Evolutionary conservation across 768 basidiomycete species (phyloP), one percentile per base, ranked within the genome.

Genomic region (Lentinus tigrinus): DNA sequence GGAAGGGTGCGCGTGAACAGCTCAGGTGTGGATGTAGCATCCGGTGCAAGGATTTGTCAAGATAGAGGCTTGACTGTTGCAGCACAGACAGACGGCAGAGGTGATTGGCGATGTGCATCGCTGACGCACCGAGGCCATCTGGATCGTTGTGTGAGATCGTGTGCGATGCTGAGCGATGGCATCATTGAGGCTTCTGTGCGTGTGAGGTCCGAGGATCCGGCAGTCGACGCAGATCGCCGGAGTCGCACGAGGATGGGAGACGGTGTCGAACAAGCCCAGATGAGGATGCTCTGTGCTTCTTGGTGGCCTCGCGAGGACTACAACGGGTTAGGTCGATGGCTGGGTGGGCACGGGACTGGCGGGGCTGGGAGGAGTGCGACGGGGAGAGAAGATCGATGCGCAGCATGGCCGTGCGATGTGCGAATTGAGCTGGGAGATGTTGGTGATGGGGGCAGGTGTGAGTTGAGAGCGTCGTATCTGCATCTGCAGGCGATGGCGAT

Each of bases 161-260:
- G 31, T 31, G 31, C 31, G 31, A 31, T 31, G 10, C 31, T 21
- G 19, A 17, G 42, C 42, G 50, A 57, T 51, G 49, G 56, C 49
- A 51, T 57, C 56, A 54, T 59, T 19, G 40, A 27, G n/a, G 40
- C 49, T 38, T 23, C 46, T 21, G 27, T 28, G n/a, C 14, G 36
- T 44, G n/a, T 43, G 40, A 44, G 43, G 43, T 31, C 57, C 57
- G 58, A 54, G 47, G 31, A 58, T 42, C 47, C 52, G 52, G 58
- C 47, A 39, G 43, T 28, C 42, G 58, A 50, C 52, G 58, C 52
- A 54, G 47, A 59, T 59, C 58, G 39, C 52, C 49, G 49, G 43
- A 46, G 24, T 26, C 13, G n/a, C 43, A 23, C 52, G 47, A 14
- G 39, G 37, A 37, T 31, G 52, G 16, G 44, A 26, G 47, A 36